phyloP scores from a whole-genome alignment of 2,329 filamentous ascomycete genomes.

The Phyllosticta capitalensis region DNA sequence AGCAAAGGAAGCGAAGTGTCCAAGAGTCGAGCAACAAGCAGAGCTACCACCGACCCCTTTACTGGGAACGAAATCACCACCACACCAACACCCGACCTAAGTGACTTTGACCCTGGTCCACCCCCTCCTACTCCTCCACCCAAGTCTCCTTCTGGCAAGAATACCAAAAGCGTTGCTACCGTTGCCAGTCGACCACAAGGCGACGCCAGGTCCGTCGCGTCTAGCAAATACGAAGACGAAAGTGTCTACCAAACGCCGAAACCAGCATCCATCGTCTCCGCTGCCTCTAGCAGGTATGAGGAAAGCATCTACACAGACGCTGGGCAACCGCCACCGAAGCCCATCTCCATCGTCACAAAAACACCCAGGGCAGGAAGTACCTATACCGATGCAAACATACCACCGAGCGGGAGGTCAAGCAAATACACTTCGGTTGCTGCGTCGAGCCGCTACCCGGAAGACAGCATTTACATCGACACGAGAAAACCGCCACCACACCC shows the following conservation, averaged over 20 bases:
- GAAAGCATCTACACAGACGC: not conserved
- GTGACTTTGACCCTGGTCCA: not conserved
- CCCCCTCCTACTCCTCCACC: not conserved
- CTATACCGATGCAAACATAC: not conserved
- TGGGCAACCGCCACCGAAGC: not conserved
- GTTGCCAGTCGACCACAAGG: not conserved
- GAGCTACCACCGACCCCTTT: not conserved
- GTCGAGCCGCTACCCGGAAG: not conserved
- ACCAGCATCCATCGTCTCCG: not conserved
- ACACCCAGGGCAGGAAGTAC: not conserved
- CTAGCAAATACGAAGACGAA: not conserved
- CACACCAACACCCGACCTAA: not conserved
- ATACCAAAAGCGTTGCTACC: not conserved
- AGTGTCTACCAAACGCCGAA: not conserved
- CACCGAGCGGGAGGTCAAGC: not conserved
- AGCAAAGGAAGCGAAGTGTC: not conserved
- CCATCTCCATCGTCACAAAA: not conserved
- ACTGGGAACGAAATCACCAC: not conserved
- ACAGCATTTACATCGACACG: not conserved
- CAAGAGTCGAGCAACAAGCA: not conserved
- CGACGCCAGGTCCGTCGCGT: not conserved
- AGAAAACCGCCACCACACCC: not conserved
- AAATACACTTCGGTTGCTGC: not conserved
- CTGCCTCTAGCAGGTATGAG: not conserved
- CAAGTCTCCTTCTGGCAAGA: not conserved